phyloP scores from a whole-genome alignment of 2,329 filamentous ascomycete species.

The Apiospora sp. region DNA sequence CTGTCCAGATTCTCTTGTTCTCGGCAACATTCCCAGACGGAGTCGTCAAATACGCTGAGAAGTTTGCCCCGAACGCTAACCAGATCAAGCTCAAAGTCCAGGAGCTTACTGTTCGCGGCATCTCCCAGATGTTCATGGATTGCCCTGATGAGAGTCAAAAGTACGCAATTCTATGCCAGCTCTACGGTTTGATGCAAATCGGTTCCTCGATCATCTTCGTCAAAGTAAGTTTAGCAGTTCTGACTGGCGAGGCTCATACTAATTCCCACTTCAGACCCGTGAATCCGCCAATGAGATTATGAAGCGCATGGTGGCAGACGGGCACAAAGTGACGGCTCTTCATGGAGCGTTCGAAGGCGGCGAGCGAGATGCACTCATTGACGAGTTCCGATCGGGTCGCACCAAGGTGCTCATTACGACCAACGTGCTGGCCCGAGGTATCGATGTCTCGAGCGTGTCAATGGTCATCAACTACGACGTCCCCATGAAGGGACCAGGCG shows the following conservation, averaged over 20 bases:
- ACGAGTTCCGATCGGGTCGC: conserved; percentile 83
- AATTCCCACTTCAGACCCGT: conserved; percentile 76
- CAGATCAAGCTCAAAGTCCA: conserved; percentile 87
- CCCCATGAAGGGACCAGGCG: conserved; percentile 76
- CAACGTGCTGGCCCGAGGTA: conserved; percentile 94
- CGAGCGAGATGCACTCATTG: conserved; percentile 84
- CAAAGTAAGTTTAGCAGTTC: conserved; percentile 67
- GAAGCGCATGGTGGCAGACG: conserved; percentile 83
- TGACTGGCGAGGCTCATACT: conserved; percentile 99
- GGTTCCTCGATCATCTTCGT: conserved; percentile 99
- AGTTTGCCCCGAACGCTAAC: conserved; percentile 87
- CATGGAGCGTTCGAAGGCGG: conserved; percentile 87
- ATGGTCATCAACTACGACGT: conserved; percentile 99
- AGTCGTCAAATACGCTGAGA: conserved; percentile 82
- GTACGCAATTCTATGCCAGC: conserved; percentile 86
- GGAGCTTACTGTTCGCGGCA: conserved; percentile 94
- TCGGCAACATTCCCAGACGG: conserved; percentile 91
- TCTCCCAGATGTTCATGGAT: conserved; percentile 98
- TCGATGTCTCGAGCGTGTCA: conserved; percentile 89
- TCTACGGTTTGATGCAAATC: conserved; percentile 96
- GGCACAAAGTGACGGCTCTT: conserved; percentile 89
- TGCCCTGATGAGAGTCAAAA: conserved; percentile 84
- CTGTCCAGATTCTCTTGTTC: conserved; percentile 90
- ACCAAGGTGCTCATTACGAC: conserved; percentile 98
- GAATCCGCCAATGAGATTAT: conserved; percentile 87